Percentiles rank a stretch among this genome's conserved stretches.
Conservation (phyloP, 192 early-diverging fungal genomes). For the Ambispora gerdemannii region DNA sequence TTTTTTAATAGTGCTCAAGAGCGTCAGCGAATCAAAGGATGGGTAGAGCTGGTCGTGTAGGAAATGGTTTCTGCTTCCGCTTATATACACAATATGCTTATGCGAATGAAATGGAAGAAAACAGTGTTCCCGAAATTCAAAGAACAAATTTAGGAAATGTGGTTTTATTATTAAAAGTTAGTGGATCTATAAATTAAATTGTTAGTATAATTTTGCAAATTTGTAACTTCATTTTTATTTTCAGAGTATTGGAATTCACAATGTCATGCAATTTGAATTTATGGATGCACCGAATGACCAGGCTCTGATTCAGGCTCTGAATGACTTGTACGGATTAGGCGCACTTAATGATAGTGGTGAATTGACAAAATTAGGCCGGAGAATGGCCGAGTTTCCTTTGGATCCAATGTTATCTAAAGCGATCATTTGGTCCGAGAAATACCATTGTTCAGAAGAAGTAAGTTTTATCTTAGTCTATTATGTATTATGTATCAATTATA, state of each 20-base stretch:
- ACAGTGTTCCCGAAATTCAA: constrained; percentile 95
- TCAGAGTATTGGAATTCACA: constrained; percentile 90
- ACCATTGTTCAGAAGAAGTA: constrained; percentile 88
- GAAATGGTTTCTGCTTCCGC: constrained; percentile 96
- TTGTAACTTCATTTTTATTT: constrained; percentile 2
- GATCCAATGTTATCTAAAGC: constrained; percentile 95
- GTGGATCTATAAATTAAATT: background rate
- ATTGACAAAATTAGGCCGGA: constrained; percentile 90
- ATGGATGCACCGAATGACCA: constrained; percentile 96
- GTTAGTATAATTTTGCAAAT: background rate
- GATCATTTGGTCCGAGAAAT: constrained; percentile 88
- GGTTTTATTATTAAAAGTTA: constrained; percentile 82
- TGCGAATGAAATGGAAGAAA: constrained; percentile 90
- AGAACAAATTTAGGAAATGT: constrained; percentile 90
- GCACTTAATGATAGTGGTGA: constrained; percentile 90
- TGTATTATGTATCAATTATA: no score
- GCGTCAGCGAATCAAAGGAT: constrained; percentile 92
- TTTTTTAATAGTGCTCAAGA: constrained; percentile 62
- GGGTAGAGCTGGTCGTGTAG: constrained; percentile 93
- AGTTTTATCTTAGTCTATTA: background rate
- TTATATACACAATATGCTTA: constrained; percentile 93
- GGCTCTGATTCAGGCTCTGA: constrained; percentile 87
- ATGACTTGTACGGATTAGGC: constrained; percentile 87
- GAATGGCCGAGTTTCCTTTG: constrained; percentile 98
- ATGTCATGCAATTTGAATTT: constrained; percentile 96